Evolutionary conservation across 1,284 basidiomycete genomes (phyloP), one percentile per base, ranked within the genome.

Genomic region (Ustilago tritici): DNA sequence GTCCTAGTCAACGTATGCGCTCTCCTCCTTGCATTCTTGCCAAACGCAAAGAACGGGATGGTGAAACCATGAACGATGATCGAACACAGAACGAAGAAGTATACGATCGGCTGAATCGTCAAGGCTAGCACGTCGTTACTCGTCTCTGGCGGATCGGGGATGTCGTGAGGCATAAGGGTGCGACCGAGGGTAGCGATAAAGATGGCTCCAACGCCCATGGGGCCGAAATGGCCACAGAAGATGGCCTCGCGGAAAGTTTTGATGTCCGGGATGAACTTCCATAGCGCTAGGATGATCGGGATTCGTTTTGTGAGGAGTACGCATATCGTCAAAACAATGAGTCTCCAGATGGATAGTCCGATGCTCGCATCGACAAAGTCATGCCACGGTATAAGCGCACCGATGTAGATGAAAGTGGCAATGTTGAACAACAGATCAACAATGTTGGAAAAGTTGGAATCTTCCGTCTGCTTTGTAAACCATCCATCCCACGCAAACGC

Each of bases 401-500:
- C 85, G 53, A 86, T 85, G 75, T 86, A 86, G 69, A 86, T 80
- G 61, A 86, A 86, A 52, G 81, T 81, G 46, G 82, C 84, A 50
- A 78, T 74, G 72, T 86, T 85, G 74, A 84, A 87, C 65, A 95
- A 88, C 76, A 95, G 87, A 86, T 97, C 95, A 84, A 99, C 94
- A 81, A 99, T 96, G 87, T 93, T 95, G 79, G 93, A 94, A 88
- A 99, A 99, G 79, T 95, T 92, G 36, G 84, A 85, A 65, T 83
- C 82, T 63, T 97, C 95, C 2, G 95, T 99, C 80, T 97, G 95
- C 79, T 92, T 91, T 89, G 98, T 98, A 89, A 97, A 98, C 73
- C 95, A 84, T 32, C 82, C 88, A 80, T 99, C 96, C 96, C 96
- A 99, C 0, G 95, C 97, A 84, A 98, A 99, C 1, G 95, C 95